A percentile compares a stretch with the other conserved stretches of the same genome.
Evolutionary conservation across 2,329 filamentous ascomycete species (phyloP).

Genomic region (Lojkania enalia): DNA sequence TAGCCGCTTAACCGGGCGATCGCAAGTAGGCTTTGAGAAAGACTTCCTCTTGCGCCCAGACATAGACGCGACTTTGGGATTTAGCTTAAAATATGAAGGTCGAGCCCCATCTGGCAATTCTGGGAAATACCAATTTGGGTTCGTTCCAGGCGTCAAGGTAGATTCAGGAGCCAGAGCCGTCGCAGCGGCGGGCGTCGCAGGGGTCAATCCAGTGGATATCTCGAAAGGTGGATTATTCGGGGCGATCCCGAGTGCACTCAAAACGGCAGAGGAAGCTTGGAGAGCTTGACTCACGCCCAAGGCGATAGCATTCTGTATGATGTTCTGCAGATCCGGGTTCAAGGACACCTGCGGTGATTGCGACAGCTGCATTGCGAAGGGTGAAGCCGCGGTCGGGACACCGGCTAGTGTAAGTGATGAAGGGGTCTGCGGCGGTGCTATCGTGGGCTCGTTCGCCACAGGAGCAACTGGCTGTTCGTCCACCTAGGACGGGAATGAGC

Average conservation of each 20-base stretch:
- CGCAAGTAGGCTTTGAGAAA: background rate
- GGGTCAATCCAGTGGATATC: background rate
- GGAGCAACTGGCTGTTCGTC: background rate
- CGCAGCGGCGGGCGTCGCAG: background rate
- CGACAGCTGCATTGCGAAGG: no score
- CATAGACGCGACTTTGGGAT: constrained; percentile 8
- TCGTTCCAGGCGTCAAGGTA: constrained; percentile 26
- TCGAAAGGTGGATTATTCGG: background rate
- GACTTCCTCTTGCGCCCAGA: constrained; percentile 1
- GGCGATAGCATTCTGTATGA: no score
- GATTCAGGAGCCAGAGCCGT: constrained; percentile 3
- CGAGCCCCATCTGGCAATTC: constrained; percentile 18
- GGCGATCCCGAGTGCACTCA: no score
- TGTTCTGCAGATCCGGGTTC: no score
- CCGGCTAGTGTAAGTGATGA: background rate
- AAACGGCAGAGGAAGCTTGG: no score
- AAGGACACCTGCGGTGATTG: no score
- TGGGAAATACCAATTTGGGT: constrained; percentile 34
- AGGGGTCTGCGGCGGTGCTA: background rate
- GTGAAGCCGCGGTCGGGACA: background rate
- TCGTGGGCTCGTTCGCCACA: background rate
- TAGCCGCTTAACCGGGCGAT: background rate
- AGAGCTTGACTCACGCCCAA: no score
- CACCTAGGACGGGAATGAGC: no score
- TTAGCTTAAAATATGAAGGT: constrained; percentile 12